phyloP scores from a whole-genome alignment of 768 basidiomycete species.

The Leccinum ochraceum region DNA sequence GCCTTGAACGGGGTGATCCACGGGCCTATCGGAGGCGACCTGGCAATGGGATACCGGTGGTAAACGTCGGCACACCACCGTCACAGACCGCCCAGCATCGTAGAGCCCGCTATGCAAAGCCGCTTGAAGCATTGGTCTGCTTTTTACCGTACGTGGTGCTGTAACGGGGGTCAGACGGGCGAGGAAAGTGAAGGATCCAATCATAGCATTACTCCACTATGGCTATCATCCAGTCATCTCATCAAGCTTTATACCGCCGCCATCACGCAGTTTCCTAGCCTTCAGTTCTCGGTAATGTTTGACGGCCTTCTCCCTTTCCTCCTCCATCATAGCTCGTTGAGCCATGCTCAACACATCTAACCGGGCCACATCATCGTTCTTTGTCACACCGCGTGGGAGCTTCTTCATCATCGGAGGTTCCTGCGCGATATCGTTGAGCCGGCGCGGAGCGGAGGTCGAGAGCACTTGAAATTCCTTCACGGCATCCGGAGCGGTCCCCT shows the following conservation, averaged over 20 bases:
- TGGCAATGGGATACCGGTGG: background rate
- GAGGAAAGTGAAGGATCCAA: slow-evolving; percentile 3
- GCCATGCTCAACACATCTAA: slow-evolving; percentile 65
- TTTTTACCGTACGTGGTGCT: slow-evolving; percentile 4
- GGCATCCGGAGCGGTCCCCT: slow-evolving; percentile 22
- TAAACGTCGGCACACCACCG: slow-evolving; percentile 7
- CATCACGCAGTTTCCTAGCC: slow-evolving; percentile 40
- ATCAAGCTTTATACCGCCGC: slow-evolving; percentile 13
- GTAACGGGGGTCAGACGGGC: background rate
- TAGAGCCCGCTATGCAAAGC: slow-evolving; percentile 1
- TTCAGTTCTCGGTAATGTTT: slow-evolving; percentile 69
- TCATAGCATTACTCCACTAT: slow-evolving; percentile 13
- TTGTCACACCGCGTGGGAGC: slow-evolving; percentile 48
- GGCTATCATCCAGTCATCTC: slow-evolving; percentile 7
- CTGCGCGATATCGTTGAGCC: slow-evolving; percentile 70
- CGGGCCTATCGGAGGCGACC: background rate
- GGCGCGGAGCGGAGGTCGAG: slow-evolving; percentile 57
- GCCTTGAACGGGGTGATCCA: background rate
- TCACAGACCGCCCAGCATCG: slow-evolving; percentile 8
- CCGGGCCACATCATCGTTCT: slow-evolving; percentile 30
- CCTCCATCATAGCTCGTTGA: slow-evolving; percentile 75
- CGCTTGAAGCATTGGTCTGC: background rate
- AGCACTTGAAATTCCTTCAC: slow-evolving; percentile 49
- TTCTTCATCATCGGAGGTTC: slow-evolving; percentile 66
- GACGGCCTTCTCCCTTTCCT: slow-evolving; percentile 71